Percentiles rank a stretch among this genome's conserved stretches.
Evolutionary conservation across 768 basidiomycete genomes (phyloP).

Genomic region (Boletus vermiculosoides): DNA sequence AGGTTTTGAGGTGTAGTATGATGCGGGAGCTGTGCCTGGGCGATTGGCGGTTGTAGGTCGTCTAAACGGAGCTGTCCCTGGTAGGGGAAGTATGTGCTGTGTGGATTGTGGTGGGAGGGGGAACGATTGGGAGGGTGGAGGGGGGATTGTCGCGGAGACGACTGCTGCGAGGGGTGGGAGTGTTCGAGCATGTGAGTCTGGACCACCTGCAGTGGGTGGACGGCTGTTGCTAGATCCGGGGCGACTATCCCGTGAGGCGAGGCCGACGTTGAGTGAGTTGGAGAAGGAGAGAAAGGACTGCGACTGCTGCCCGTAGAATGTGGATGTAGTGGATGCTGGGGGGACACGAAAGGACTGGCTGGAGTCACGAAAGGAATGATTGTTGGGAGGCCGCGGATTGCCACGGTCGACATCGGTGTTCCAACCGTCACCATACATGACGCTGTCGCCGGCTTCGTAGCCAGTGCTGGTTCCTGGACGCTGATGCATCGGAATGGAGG

Average conservation of each 20-base stretch:
- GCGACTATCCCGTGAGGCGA: constrained; percentile 42
- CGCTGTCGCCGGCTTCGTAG: constrained; percentile 53
- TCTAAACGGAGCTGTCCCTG: constrained; percentile 51
- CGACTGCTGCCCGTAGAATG: constrained; percentile 42
- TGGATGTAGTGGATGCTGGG: constrained; percentile 40
- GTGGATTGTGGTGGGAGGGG: constrained; percentile 42
- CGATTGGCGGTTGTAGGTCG: constrained; percentile 60
- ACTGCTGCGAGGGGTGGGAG: constrained; percentile 75
- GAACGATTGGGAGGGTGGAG: constrained; percentile 40
- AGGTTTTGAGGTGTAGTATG: constrained; percentile 52
- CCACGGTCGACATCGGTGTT: constrained; percentile 38
- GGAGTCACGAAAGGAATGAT: constrained; percentile 77
- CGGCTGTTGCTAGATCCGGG: constrained; percentile 50
- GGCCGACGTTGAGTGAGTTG: constrained; percentile 45
- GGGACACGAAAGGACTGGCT: constrained; percentile 80
- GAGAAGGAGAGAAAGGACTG: constrained; percentile 72
- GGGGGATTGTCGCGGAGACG: constrained; percentile 69
- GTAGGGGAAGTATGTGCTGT: constrained; percentile 57
- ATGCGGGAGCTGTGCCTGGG: constrained; percentile 70
- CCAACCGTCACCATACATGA: constrained; percentile 36
- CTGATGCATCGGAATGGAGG: constrained; percentile 38
- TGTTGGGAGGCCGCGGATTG: constrained; percentile 39
- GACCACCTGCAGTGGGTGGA: constrained; percentile 52
- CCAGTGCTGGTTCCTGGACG: constrained; percentile 75
- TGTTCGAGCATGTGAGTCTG: constrained; percentile 44